A percentile compares a stretch with the other conserved stretches of the same genome.
Conservation (phyloP, 1,139 yeast genomes). For the Debaryomyces fabryi region DNA sequence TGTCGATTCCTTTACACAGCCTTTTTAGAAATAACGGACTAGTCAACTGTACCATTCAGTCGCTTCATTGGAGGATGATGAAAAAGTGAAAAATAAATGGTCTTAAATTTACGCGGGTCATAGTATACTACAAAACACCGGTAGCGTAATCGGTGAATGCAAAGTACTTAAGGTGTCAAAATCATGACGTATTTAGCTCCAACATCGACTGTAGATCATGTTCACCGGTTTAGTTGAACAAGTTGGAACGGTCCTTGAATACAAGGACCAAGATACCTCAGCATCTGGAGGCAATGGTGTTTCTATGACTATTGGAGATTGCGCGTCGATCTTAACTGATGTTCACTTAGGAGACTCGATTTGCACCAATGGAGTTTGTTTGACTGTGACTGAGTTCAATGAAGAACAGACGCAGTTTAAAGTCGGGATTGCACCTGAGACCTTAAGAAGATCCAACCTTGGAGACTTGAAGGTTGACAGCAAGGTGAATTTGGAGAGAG, state of each 20-base stretch:
- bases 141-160: conserved; percentile 7
- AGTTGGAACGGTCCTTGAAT: conserved; percentile 63
- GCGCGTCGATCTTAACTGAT: conserved; percentile 66
- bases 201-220: conserved; percentile 44
- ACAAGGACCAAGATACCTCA: conserved; percentile 51
- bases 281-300: conserved; percentile 79
- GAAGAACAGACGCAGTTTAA: conserved; percentile 57
- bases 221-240: conserved; percentile 93
- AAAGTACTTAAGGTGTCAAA: not conserved
- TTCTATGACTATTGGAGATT: conserved; percentile 66
- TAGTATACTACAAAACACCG: conserved; percentile 3
- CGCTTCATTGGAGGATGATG: not conserved
- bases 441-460: conserved; percentile 77
- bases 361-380: conserved; percentile 85
- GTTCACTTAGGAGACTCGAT: conserved; percentile 94
- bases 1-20: conserved; percentile 13
- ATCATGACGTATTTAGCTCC: not conserved
- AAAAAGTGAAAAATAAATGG: conserved; percentile 7
- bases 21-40: not conserved
- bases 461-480: conserved; percentile 60
- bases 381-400: conserved; percentile 88
- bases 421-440: conserved; percentile 93
- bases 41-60: not conserved
- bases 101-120: conserved; percentile 2
- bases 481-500: conserved; percentile 86